These are phyloP conservation scores for Phytophthora hibernalis DNA, from an alignment of 352 stramenopile genomes.

Conservation along the genomic window DNA sequence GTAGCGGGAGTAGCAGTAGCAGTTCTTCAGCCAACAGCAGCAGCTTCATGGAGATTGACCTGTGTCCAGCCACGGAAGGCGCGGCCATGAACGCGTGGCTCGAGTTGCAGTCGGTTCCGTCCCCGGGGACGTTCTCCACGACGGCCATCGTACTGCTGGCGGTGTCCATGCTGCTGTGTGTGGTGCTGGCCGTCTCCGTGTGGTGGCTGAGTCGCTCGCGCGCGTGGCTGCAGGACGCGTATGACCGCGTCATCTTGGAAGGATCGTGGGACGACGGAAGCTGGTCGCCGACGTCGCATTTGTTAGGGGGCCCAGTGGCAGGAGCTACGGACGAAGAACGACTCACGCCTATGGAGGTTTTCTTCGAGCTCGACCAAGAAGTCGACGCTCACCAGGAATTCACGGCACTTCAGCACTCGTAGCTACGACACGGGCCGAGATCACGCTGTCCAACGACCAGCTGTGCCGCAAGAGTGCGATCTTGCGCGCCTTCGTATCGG, in stretches of 20 bases:
- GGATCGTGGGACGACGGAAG: constrained; percentile 39
- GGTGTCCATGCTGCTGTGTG: constrained; percentile 45
- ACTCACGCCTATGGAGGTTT: constrained; percentile 62
- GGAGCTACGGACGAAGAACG: constrained; percentile 36
- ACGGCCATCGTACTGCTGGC: constrained; percentile 57
- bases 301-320: constrained; percentile 34
- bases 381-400: constrained; percentile 38
- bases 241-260: constrained; percentile 41
- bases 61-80: constrained; percentile 46
- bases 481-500: constrained; percentile 66
- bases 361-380: constrained; percentile 48
- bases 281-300: constrained; percentile 44
- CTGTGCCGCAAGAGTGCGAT: constrained; percentile 64
- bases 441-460: constrained; percentile 70
- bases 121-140: constrained; percentile 57
- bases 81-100: constrained; percentile 71
- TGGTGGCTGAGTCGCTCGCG: constrained; percentile 64
- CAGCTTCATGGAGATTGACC: constrained; percentile 45
- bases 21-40: constrained; percentile 26
- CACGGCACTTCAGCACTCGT: constrained; percentile 40
- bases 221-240: constrained; percentile 45
- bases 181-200: constrained; percentile 44
- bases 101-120: constrained; percentile 41
- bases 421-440: constrained; percentile 53
- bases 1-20: constrained; percentile 23